A percentile compares a stretch with the other conserved stretches of the same genome.
phyloP scores from a whole-genome alignment of 495 filamentous ascomycete genomes.

The Neurospora tetrasperma region DNA sequence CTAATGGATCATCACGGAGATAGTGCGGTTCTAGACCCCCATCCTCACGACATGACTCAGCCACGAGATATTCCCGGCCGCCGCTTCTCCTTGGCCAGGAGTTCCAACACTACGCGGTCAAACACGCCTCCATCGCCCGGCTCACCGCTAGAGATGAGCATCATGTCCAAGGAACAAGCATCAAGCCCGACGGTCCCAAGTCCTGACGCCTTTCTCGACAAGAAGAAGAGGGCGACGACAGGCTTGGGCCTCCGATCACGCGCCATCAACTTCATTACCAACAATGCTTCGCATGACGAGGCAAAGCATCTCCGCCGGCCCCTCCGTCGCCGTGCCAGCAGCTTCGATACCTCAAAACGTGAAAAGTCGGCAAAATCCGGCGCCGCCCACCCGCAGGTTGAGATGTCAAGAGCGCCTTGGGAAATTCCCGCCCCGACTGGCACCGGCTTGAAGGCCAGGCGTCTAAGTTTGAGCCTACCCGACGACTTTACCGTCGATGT shows the following conservation, averaged over 20 bases:
- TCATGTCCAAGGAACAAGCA: constrained; percentile 19
- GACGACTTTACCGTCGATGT: constrained; percentile 55
- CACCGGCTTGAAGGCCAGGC: constrained; percentile 54
- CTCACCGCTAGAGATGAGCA: constrained; percentile 29
- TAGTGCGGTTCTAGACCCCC: constrained; percentile 7
- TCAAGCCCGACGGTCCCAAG: constrained; percentile 28
- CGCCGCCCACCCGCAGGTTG: constrained; percentile 10
- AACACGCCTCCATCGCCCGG: constrained; percentile 43
- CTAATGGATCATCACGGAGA: constrained; percentile 8
- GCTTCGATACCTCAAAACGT: constrained; percentile 23
- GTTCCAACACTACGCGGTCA: constrained; percentile 38
- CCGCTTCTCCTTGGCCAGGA: constrained; percentile 38
- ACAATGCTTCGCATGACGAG: neutral
- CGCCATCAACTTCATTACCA: constrained; percentile 17
- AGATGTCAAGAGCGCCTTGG: constrained; percentile 32
- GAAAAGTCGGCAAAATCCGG: constrained; percentile 3
- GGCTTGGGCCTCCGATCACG: constrained; percentile 34
- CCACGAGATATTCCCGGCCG: constrained; percentile 20
- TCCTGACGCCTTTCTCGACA: constrained; percentile 29
- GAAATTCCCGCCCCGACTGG: constrained; percentile 47
- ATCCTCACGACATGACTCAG: constrained; percentile 15
- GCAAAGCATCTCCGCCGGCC: constrained; percentile 7
- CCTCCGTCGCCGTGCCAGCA: constrained; percentile 25
- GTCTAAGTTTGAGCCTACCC: constrained; percentile 51
- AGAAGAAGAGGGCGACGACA: constrained; percentile 40